phyloP scores from a whole-genome alignment of 2,329 filamentous ascomycete genomes.

The Aspergillus oerlinghausenensis region DNA sequence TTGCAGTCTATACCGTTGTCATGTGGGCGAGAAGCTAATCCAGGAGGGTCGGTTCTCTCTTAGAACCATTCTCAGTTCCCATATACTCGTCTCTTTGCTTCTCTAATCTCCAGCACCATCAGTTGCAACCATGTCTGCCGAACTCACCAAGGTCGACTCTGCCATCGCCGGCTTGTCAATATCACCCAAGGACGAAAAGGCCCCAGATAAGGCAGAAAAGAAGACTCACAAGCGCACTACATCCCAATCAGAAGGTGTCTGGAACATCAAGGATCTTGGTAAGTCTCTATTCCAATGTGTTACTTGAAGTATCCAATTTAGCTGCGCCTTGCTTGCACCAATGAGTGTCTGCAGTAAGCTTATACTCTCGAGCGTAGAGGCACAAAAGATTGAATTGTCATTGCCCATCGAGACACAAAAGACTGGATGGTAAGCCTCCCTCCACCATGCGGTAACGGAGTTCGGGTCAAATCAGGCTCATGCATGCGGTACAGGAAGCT shows the following conservation, averaged over 20 bases:
- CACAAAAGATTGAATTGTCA: slow-evolving; percentile 27
- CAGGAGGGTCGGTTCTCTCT: not conserved
- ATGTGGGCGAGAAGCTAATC: not conserved
- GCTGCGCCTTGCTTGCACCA: not conserved
- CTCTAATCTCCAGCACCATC: slow-evolving; percentile 1
- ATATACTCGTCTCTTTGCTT: slow-evolving; percentile 4
- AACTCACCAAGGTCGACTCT: slow-evolving; percentile 85
- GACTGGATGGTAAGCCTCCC: slow-evolving; percentile 27
- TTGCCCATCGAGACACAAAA: slow-evolving; percentile 35
- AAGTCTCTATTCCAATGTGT: slow-evolving; percentile 34
- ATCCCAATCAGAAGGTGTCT: slow-evolving; percentile 67
- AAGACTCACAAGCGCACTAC: slow-evolving; percentile 65
- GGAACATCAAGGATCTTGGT: slow-evolving; percentile 84
- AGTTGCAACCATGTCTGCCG: slow-evolving; percentile 50
- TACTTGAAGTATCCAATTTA: not conserved
- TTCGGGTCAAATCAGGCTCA: not conserved
- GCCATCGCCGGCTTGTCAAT: slow-evolving; percentile 74
- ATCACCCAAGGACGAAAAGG: slow-evolving; percentile 61
- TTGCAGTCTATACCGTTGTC: slow-evolving; percentile 5
- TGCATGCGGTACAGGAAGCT: slow-evolving; percentile 65
- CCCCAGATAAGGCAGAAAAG: slow-evolving; percentile 41
- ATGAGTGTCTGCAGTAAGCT: not conserved
- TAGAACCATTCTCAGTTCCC: slow-evolving; percentile 2
- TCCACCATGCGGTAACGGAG: not conserved
- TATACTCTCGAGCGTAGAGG: slow-evolving; percentile 17